Percentiles rank a stretch among this genome's conserved stretches.
phyloP scores from a whole-genome alignment of 2,329 filamentous ascomycete species.

The Gremmenia infestans region DNA sequence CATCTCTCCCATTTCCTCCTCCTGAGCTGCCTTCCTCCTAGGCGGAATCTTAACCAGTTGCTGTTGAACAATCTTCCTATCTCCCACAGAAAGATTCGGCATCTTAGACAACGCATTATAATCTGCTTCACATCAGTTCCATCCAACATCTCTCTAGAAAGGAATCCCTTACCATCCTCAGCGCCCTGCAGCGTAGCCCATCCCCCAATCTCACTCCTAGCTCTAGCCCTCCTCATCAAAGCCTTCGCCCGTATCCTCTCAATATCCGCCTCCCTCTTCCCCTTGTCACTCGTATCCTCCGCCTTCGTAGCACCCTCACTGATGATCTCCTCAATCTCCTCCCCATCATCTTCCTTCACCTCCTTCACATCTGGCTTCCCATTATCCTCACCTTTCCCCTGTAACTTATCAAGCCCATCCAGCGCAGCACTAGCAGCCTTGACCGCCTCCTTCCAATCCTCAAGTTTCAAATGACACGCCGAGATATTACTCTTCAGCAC shows the following conservation, averaged over 20 bases:
- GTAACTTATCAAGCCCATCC: constrained; percentile 63
- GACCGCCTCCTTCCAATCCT: constrained; percentile 80
- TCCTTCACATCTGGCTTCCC: constrained; percentile 31
- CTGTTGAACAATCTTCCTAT: constrained; percentile 61
- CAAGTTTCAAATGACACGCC: constrained; percentile 79
- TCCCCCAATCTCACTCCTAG: constrained; percentile 60
- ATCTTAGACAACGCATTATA: constrained; percentile 63
- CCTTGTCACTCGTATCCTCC: constrained; percentile 28
- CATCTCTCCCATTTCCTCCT: constrained; percentile 91
- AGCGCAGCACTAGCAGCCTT: constrained; percentile 68
- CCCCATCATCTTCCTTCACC: constrained; percentile 35
- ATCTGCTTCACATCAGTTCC: constrained; percentile 41
- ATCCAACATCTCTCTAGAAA: neutral
- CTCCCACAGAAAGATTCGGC: constrained; percentile 56
- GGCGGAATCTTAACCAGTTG: constrained; percentile 64
- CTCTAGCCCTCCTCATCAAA: constrained; percentile 48
- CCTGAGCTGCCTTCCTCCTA: constrained; percentile 70
- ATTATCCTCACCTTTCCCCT: constrained; percentile 24
- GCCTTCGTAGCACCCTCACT: constrained; percentile 52
- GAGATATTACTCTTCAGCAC: constrained; percentile 86
- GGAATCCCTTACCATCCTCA: constrained; percentile 42
- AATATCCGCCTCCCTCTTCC: constrained; percentile 55
- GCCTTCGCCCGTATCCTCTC: constrained; percentile 76
- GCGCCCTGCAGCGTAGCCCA: constrained; percentile 80
- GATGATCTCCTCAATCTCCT: constrained; percentile 55